phyloP scores from a whole-genome alignment of 164 flowering plant species.

The Chimonanthus salicifolius region DNA sequence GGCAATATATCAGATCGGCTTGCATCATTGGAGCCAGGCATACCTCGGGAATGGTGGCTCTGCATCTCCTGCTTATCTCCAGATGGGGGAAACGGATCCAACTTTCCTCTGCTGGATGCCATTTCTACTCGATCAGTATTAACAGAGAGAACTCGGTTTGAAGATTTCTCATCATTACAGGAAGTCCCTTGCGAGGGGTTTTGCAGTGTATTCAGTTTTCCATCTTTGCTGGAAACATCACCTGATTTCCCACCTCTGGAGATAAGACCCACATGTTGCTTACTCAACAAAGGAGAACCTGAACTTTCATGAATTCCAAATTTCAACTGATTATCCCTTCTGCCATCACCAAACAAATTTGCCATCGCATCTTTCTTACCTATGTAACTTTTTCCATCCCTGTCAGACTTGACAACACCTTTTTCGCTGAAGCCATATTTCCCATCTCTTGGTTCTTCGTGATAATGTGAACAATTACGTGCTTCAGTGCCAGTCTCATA shows the following conservation, averaged over 20 bases:
- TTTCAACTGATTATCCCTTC: constrained; percentile 30
- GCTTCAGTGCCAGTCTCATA: constrained; percentile 18
- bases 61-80: constrained; percentile 6
- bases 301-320: constrained; percentile 21
- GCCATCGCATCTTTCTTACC: constrained; percentile 37
- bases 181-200: constrained; percentile 14
- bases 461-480: constrained; percentile 21
- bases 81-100: background rate
- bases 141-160: constrained; percentile 25
- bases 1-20: constrained; percentile 24
- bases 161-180: constrained; percentile 34
- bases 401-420: constrained; percentile 23
- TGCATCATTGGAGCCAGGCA: constrained; percentile 22
- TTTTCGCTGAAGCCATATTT: constrained; percentile 33
- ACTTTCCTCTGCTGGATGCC: constrained; percentile 2
- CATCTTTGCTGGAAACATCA: constrained; percentile 23
- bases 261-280: constrained; percentile 2
- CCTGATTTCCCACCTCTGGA: constrained; percentile 18
- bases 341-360: constrained; percentile 31
- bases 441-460: constrained; percentile 34
- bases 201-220: constrained; percentile 19
- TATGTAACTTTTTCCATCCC: constrained; percentile 28
- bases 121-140: constrained; percentile 26
- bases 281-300: constrained; percentile 2
- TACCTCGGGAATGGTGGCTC: constrained; percentile 16